Percentiles rank a stretch among this genome's conserved stretches.
Evolutionary conservation across 2,329 filamentous ascomycete species (phyloP).

Genomic region (Nannizziopsis arthrosporioides): DNA sequence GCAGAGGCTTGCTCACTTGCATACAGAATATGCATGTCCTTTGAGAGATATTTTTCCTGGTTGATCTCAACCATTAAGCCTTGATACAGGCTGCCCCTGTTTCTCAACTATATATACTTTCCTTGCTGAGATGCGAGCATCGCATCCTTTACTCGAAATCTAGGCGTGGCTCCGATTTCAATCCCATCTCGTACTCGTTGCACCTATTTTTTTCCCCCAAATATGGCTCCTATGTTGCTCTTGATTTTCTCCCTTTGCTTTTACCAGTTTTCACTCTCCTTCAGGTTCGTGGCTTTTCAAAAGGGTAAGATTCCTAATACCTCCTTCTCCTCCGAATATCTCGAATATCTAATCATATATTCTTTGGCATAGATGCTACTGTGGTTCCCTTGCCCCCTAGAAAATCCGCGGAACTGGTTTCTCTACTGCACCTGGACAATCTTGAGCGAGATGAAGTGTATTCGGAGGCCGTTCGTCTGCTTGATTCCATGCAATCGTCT

Average conservation of each 20-base stretch:
- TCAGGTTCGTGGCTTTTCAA: constrained; percentile 11
- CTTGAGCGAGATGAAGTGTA: constrained; percentile 28
- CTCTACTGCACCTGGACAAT: constrained; percentile 19
- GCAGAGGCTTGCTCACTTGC: no score
- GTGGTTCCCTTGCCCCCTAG: not conserved
- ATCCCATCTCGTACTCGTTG: no score
- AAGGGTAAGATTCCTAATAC: constrained; percentile 11
- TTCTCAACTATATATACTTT: no score
- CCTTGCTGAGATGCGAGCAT: no score
- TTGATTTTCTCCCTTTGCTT: not conserved
- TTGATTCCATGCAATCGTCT: constrained; percentile 35
- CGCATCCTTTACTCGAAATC: no score
- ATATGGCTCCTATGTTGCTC: not conserved
- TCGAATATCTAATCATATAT: not conserved
- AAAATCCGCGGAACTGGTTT: constrained; percentile 21
- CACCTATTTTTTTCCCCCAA: not conserved
- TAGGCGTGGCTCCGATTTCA: no score
- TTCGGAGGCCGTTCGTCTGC: constrained; percentile 32
- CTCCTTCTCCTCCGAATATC: not conserved
- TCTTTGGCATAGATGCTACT: constrained; percentile 9
- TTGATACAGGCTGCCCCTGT: no score
- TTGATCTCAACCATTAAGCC: no score
- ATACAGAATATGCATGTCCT: no score
- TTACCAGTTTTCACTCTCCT: not conserved
- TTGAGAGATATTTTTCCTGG: no score